phyloP scores from a whole-genome alignment of 2,329 filamentous ascomycete species.

The Monosporascus sp. region DNA sequence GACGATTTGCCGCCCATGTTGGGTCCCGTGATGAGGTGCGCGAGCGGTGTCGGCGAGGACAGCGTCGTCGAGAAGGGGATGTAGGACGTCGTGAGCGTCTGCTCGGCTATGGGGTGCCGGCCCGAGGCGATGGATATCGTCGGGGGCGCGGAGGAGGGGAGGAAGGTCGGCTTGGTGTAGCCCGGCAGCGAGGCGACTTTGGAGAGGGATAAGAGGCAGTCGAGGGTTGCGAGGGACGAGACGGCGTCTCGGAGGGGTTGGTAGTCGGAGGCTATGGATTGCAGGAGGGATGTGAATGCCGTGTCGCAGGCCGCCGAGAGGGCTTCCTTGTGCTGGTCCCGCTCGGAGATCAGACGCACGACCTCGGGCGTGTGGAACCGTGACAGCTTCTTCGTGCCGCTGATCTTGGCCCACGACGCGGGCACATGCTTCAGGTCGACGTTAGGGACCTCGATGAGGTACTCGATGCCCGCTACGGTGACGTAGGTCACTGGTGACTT shows the following conservation, averaged over 20 bases:
- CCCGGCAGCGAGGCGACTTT: slow-evolving; percentile 80
- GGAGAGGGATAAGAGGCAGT: slow-evolving; percentile 84
- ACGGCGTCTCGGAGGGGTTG: slow-evolving; percentile 86
- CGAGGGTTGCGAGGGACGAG: slow-evolving; percentile 77
- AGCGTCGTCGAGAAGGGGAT: slow-evolving; percentile 85
- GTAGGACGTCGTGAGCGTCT: slow-evolving; percentile 77
- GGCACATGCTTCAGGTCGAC: slow-evolving; percentile 78
- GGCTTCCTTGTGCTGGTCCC: slow-evolving; percentile 92
- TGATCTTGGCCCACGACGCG: slow-evolving; percentile 92
- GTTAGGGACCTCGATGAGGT: slow-evolving; percentile 88
- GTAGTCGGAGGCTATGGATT: slow-evolving; percentile 75
- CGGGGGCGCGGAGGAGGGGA: slow-evolving; percentile 57
- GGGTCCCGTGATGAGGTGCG: slow-evolving; percentile 87
- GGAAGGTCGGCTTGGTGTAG: slow-evolving; percentile 72
- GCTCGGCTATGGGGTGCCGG: slow-evolving; percentile 94
- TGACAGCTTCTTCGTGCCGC: slow-evolving; percentile 85
- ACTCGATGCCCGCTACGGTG: slow-evolving; percentile 87
- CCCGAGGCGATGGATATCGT: slow-evolving; percentile 68
- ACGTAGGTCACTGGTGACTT: slow-evolving; percentile 69
- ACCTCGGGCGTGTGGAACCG: slow-evolving; percentile 95
- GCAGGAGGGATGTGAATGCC: slow-evolving; percentile 70
- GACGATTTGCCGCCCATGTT: slow-evolving; percentile 99
- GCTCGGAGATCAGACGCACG: slow-evolving; percentile 73
- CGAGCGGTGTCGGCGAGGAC: slow-evolving; percentile 59
- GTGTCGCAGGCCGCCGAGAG: slow-evolving; percentile 86